These are phyloP conservation scores for Pichia heedii DNA, from an alignment of 805 yeast species.

Conservation along the genomic window DNA sequence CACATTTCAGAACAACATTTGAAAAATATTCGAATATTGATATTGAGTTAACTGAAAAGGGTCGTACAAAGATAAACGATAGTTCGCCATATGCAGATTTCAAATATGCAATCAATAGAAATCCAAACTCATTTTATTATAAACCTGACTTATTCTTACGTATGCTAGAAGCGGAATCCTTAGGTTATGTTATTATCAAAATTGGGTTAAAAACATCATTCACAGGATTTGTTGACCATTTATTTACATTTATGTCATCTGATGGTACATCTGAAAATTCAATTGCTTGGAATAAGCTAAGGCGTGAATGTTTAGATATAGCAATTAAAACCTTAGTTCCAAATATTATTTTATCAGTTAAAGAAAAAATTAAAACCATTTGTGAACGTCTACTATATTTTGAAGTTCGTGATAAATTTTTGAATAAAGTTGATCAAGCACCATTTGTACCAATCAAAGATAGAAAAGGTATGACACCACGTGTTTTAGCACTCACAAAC, in stretches of 20 bases:
- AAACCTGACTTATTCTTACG: conserved; percentile 78
- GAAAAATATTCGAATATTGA: conserved; percentile 59
- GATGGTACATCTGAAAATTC: conserved; percentile 74
- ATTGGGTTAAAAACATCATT: conserved; percentile 43
- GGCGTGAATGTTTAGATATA: conserved; percentile 55
- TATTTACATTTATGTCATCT: conserved; percentile 50
- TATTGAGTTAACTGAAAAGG: conserved; percentile 76
- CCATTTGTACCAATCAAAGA: conserved; percentile 79
- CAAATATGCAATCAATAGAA: conserved; percentile 80
- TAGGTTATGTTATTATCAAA: conserved; percentile 61
- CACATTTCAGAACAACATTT: conserved; percentile 54
- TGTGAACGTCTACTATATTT: conserved; percentile 64
- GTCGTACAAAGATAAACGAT: conserved; percentile 65
- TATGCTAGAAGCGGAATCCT: conserved; percentile 85
- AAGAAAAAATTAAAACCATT: conserved; percentile 69
- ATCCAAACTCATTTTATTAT: conserved; percentile 61
- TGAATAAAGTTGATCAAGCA: conserved; percentile 78
- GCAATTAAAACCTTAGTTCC: conserved; percentile 64
- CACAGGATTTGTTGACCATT: conserved; percentile 37
- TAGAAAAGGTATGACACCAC: conserved; percentile 75
- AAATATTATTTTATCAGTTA: conserved; percentile 62
- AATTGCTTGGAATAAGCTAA: conserved; percentile 69
- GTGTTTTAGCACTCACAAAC: conserved; percentile 70
- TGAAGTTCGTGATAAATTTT: conserved; percentile 61
- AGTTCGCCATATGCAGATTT: conserved; percentile 80